phyloP scores from a whole-genome alignment of 2,329 filamentous ascomycete species.

The Colletotrichum australisinense region DNA sequence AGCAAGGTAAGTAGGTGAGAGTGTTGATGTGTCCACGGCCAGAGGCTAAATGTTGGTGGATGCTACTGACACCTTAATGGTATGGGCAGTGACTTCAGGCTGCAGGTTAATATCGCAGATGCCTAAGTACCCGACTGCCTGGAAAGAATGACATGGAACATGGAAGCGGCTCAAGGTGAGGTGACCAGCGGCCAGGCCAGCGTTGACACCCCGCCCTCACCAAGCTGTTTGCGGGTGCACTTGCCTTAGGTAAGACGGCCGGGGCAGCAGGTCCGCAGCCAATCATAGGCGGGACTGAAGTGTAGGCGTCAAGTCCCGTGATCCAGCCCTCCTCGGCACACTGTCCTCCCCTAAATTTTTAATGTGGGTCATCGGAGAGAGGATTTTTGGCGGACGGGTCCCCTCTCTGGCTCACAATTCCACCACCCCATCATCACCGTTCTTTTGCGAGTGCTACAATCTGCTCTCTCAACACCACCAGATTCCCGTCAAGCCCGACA shows the following conservation, averaged over 20 bases:
- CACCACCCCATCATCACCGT: slow-evolving; percentile 56
- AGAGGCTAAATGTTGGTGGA: not conserved
- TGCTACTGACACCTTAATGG: not conserved
- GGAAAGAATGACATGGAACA: slow-evolving; percentile 10
- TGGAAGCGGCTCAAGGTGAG: not conserved
- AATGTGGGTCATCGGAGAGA: slow-evolving; percentile 5
- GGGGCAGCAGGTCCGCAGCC: not conserved
- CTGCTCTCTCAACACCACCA: slow-evolving; percentile 57
- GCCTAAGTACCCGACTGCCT: slow-evolving; percentile 7
- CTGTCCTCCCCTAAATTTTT: not conserved
- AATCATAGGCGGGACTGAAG: not conserved
- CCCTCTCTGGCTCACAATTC: slow-evolving; percentile 54
- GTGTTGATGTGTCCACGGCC: not conserved
- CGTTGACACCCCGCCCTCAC: slow-evolving; percentile 17
- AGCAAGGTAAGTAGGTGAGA: not conserved
- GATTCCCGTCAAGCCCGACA: slow-evolving; percentile 62
- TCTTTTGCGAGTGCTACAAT: slow-evolving; percentile 60
- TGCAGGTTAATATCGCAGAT: slow-evolving; percentile 11
- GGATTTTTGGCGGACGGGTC: slow-evolving; percentile 11
- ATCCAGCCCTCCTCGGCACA: not conserved
- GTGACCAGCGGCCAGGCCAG: not conserved
- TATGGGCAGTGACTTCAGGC: not conserved
- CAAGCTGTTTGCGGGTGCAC: slow-evolving; percentile 13
- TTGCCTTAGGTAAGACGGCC: not conserved
- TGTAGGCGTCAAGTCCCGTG: not conserved